Evolutionary conservation across 129 eudicot species (phyloP), one percentile per base, ranked within the genome.

Genomic region (Saposhnikovia divaricata): DNA sequence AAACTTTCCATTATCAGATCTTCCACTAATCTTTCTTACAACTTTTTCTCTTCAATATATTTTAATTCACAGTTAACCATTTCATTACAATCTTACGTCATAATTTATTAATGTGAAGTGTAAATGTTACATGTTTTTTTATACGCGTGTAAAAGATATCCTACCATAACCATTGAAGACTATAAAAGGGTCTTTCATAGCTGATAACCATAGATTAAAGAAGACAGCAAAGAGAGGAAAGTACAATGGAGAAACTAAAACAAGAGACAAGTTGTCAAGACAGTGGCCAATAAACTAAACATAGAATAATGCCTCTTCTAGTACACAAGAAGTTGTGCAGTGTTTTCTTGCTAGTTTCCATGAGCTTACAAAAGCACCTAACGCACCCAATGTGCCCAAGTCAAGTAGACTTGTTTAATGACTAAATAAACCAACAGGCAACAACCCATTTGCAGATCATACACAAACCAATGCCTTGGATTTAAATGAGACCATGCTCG

Each of bases 381-480:
- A 57, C 0, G 28, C 18, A 15, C 42, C 10, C 69, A 69, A 5
- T 27, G 3, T 11, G 4, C 0, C 77, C 57, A 74, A 74, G n/a
- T 10, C 31, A 25, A 21, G 48, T 3, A 19, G 43, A 46, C 45
- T 63, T 61, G 74, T 63, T 15, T 46, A 80, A 77, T 80, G 79
- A 80, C 81, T 6, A 84, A 42, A 55, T 43, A 21, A 44, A 25
- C 81, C 84, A 1, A 7, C 68, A n/a, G 10, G 34, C 4, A 57
- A 21, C 65, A 57, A 18, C 12, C 48, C 21, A 83, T 11, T n/a
- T 68, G 23, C 27, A 79, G 18, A 47, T 23, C 70, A 13, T 0
- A 28, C 38, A 28, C 15, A 28, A 27, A 31, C 19, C 19, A 25
- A 27, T 68, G n/a, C n/a, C n/a, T n/a, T n/a, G n/a, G n/a, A n/a